Conservation (phyloP, 345 rosid genomes). For the Acer campestre region DNA sequence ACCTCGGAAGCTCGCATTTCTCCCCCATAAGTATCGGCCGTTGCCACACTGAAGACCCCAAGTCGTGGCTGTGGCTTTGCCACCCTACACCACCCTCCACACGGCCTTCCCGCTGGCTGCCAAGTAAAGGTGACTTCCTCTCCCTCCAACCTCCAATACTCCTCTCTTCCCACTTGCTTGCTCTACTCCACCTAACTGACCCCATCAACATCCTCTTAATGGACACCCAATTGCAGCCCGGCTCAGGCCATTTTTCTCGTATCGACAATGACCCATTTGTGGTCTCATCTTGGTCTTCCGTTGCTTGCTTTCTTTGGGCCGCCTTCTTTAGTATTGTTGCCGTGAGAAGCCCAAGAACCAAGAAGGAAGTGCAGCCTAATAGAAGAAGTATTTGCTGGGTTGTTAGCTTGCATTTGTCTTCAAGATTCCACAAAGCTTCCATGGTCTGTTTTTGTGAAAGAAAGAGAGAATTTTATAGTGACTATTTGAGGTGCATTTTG, state of each 20-base stretch:
- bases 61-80: conserved; percentile 65
- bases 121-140: conserved; percentile 28
- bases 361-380: conserved; percentile 46
- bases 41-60: conserved; percentile 73
- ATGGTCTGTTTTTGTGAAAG: conserved; percentile 25
- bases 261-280: background rate
- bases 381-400: conserved; percentile 52
- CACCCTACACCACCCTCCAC: conserved; percentile 21
- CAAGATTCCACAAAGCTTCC: conserved; percentile 75
- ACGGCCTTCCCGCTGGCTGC: conserved; percentile 27
- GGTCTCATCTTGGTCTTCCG: conserved; percentile 11
- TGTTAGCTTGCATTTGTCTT: conserved; percentile 65
- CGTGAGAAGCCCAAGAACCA: conserved; percentile 47
- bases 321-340: conserved; percentile 42
- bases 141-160: conserved; percentile 15
- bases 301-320: conserved; percentile 28
- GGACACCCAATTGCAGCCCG: conserved; percentile 37
- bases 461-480: background rate
- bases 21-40: conserved; percentile 89
- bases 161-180: conserved; percentile 53
- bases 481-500: background rate
- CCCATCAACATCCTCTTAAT: conserved; percentile 52
- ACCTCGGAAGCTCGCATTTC: conserved; percentile 77
- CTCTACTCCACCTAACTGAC: conserved; percentile 75
- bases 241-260: conserved; percentile 15